These are phyloP conservation scores for Paragyromitra xinjiangensis DNA, from an alignment of 495 filamentous ascomycete species.

Conservation along the genomic window DNA sequence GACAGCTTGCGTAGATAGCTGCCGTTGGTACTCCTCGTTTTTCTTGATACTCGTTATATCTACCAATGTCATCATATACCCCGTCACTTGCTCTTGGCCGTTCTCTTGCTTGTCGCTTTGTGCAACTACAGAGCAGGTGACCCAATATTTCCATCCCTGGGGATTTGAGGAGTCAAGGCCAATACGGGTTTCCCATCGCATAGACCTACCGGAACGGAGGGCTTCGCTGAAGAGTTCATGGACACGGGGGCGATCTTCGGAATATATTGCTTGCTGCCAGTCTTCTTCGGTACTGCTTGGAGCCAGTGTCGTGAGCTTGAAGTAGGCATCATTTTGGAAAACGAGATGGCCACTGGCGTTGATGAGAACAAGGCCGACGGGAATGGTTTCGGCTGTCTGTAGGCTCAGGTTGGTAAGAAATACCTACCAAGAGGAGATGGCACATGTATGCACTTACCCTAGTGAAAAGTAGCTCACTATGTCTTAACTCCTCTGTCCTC, in stretches of 20 bases:
- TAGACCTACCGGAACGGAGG: constrained; percentile 13
- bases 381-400: constrained; percentile 51
- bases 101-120: constrained; percentile 64
- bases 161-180: constrained; percentile 36
- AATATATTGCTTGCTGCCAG: constrained; percentile 41
- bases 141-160: constrained; percentile 54
- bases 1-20: constrained; percentile 53
- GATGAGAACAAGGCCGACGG: constrained; percentile 48
- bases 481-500: constrained; percentile 50
- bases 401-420: not conserved
- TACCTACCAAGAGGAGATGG: not conserved
- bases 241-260: constrained; percentile 46
- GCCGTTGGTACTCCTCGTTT: constrained; percentile 56
- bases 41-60: constrained; percentile 67
- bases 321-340: constrained; percentile 48
- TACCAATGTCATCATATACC: constrained; percentile 64
- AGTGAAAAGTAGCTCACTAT: constrained; percentile 54
- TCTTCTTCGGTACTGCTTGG: constrained; percentile 9
- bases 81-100: constrained; percentile 66
- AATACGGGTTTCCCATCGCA: constrained; percentile 37
- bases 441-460: constrained; percentile 11
- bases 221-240: constrained; percentile 36
- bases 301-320: constrained; percentile 31
- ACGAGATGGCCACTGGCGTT: constrained; percentile 26
- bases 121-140: constrained; percentile 47